Evolutionary conservation across 1,139 yeast species (phyloP), one percentile per base, ranked within the genome.

Genomic region (Candida neerlandica): DNA sequence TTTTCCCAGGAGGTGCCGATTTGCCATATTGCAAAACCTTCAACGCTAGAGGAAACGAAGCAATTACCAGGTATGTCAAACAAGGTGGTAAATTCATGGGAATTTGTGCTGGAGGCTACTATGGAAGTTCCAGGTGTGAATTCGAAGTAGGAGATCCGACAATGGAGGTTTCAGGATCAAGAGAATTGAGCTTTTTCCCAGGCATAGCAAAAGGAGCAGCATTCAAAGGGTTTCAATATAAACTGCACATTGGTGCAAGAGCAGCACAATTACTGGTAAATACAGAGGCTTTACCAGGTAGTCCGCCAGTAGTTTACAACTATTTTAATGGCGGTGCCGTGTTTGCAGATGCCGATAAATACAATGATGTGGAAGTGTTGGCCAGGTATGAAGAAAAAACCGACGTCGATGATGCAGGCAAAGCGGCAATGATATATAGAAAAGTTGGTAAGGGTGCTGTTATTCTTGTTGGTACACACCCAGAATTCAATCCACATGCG

Each of bases 1-100:
- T 92, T 3, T 68, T 95, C 26, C 99, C 99, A 0, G 99, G 99
- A 2, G 99, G 99, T 3, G 97, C 98, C 0, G 99, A 94, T 65
- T 69, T 91, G 47, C 97, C 97, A 0, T 86, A 81, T 62, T 89
- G 97, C 62, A 72, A 77, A 41, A 74, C 76, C 1, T 74, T 92
- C 49, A 83, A 87, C 58, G 96, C 97, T 1, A 69, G 66, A 6
- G 92, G 91, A 0, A 89, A 84, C 58, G 60, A 67, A 3, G 69
- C 70, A 38, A 89, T 94, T 51, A 66, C 71, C 29, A 81, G 81
- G 45, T 92, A 75, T 65, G 91, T 94, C 2, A 73, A 82, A 33
- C 73, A 75, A 48, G 99, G 99, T 18, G 99, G 99, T 1, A 72
- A 75, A 48, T 90, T 74, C 61, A 65, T 94, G 33, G 99, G 99